Percentiles rank a stretch among this genome's conserved stretches.
Evolutionary conservation across 2,329 filamentous ascomycete genomes (phyloP).

Genomic region (Verticillium alfalfae): DNA sequence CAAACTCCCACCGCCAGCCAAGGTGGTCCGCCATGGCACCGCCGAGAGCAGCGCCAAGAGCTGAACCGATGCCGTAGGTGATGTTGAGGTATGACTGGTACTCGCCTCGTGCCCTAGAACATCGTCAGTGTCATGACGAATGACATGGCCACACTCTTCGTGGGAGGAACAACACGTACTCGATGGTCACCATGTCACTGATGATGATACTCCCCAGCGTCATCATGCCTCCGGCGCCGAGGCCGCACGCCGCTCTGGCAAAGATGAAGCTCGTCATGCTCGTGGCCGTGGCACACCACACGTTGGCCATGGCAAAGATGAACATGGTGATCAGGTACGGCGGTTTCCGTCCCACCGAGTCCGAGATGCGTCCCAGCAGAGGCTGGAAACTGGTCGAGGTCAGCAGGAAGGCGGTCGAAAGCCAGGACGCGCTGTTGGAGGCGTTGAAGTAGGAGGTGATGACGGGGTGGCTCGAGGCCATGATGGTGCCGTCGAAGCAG

Average conservation of each 20-base stretch:
- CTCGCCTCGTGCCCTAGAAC: conserved; percentile 46
- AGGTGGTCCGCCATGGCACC: conserved; percentile 64
- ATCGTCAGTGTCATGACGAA: not conserved
- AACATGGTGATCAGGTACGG: conserved; percentile 60
- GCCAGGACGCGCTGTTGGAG: conserved; percentile 76
- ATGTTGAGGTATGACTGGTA: conserved; percentile 70
- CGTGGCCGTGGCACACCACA: conserved; percentile 63
- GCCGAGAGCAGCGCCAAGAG: conserved; percentile 62
- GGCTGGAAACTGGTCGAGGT: conserved; percentile 74
- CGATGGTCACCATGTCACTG: conserved; percentile 68
- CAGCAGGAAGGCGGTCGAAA: conserved; percentile 73
- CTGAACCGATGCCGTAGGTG: conserved; percentile 52
- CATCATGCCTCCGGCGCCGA: conserved; percentile 68
- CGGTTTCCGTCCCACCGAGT: conserved; percentile 64
- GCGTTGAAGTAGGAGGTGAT: conserved; percentile 76
- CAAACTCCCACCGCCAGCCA: conserved; percentile 71
- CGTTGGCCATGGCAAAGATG: conserved; percentile 59
- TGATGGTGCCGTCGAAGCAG: conserved; percentile 72
- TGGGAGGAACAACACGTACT: conserved; percentile 35
- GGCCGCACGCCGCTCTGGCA: conserved; percentile 64
- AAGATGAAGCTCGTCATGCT: conserved; percentile 66
- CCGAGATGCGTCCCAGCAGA: conserved; percentile 67
- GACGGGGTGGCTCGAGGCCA: conserved; percentile 76
- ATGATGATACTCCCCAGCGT: conserved; percentile 66
- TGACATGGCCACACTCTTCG: not conserved